Evolutionary conservation across 208 protist genomes (phyloP), one percentile per base, ranked within the genome.

Genomic region (Lotmaria passim): DNA sequence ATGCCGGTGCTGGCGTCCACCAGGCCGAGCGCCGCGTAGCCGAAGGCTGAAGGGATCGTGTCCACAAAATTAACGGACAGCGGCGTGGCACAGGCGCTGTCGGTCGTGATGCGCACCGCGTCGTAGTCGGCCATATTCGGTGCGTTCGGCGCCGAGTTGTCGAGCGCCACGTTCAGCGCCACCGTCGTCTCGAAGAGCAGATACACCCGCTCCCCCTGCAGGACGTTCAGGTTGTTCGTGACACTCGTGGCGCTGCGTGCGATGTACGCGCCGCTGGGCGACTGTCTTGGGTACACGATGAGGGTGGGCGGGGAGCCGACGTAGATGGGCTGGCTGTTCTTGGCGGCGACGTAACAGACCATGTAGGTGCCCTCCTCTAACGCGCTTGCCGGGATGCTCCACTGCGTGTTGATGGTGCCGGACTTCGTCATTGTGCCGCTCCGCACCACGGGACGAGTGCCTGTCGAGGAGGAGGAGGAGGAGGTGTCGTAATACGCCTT

Each of bases 181-280:
- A 83, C 88, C 0, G 74, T 73, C 8, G 87, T 93, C 51, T 85
- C 78, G 59, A 97, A 95, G 71, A 89, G 89, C 46, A 97, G 76
- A 52, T 88, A 90, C 52, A 97, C 89, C 0, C 86, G 84, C 70
- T 95, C 82, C 12, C 90, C 90, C 47, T 82, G 83, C 30, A 72
- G 76, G 0, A 87, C 81, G n/a, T 55, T 68, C 7, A 89, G 59
- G 21, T 59, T 58, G 43, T 81, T 26, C 57, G 44, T 55, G 19
- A 69, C 1, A 17, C 38, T 52, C 3, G 63, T 57, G 4, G 61
- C 47, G 36, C 74, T 74, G 28, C 64, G 61, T 44, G 85, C 70
- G 34, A 82, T 85, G 79, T 92, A 93, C 60, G 85, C 78, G 8
- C 83, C 87, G 26, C 67, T 85, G 17, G 91, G 91, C 19, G 88